Evolutionary conservation across 495 filamentous ascomycete genomes (phyloP), one percentile per base, ranked within the genome.

Genomic region (Articulospora tetracladia): DNA sequence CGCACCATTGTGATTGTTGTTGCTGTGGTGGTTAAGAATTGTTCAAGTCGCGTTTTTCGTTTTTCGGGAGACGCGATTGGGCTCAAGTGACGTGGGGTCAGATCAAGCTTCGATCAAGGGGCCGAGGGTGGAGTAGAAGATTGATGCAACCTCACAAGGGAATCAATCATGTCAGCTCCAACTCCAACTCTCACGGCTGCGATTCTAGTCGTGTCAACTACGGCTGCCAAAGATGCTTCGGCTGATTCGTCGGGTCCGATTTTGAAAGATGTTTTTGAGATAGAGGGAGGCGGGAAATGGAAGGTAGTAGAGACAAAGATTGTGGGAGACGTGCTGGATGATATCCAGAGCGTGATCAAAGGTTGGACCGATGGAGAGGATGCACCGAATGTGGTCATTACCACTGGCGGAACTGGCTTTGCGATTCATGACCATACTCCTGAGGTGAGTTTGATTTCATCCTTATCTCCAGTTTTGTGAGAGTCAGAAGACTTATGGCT

Each of bases 401-500:
- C 91, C 1, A 97, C 89, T 8, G 94, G 94, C 53, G 94, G 94
- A 13, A 99, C 94, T 3, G 94, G 94, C 4, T 99, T 99, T 73
- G 88, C 95, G 12, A 73, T 86, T n/a, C 83, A 87, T 53, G 94
- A 99, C 73, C 76, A 78, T 55, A 99, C 94, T 0, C 94, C 94
- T 12, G 94, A 99, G 77, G 89, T 90, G 70, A 48, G 82, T 72
- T 19, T 11, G 1, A 23, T 24, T 59, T 58, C 12, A 19, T 44
- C 10, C n/a, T 3, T n/a, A 8, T 12, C 7, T 44, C 39, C n/a
- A n/a, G n/a, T n/a, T 44, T 1, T 10, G 7, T 17, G 26, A 58
- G 10, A 27, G 3, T 53, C 30, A 11, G 22, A 17, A 22, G 19
- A 24, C 48, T 65, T 47, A 62, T 46, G 41, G 8, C 7, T 25